Evolutionary conservation across 2,329 filamentous ascomycete genomes (phyloP), one percentile per base, ranked within the genome.

Genomic region (Talaromyces albobiverticillius): DNA sequence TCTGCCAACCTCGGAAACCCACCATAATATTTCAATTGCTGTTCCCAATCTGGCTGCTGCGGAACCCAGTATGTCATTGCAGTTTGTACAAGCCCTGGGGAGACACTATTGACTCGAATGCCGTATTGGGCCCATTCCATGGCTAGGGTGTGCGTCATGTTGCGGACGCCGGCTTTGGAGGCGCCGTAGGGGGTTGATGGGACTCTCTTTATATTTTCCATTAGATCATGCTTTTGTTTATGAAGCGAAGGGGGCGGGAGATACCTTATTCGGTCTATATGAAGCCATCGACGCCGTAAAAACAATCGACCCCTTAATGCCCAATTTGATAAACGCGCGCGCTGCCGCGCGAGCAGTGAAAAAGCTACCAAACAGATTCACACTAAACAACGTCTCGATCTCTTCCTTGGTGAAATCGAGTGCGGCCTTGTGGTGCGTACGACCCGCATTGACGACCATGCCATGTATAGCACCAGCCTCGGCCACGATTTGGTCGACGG

Each of bases 71-170:
- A 78, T 2, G 75, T 78, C 75, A 78, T 78, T 3, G 68, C 70
- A 1, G 61, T 62, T 3, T 63, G 57, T 0, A 62, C 61, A 3
- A 62, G 56, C 2, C 61, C 59, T 0, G 61, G 58, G 1, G 57
- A 63, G 31, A 90, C 76, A 14, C 76, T 82, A 61, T 90, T 90
- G 6, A 88, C 84, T 2, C 85, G 71, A 57, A 90, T 87, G 1
- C 87, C 86, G 63, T 85, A 78, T 2, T 75, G 70, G 0, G 83
- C 85, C 86, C 86, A 90, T 68, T 90, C 87, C 0, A 83, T 85
- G 0, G 86, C 86, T 9, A 90, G 50, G 0, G 71, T 74, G 45
- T 74, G 71, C 3, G 70, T 70, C 71, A 76, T 73, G 55, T 76
- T 75, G 11, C 71, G 64, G 1, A 77, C 62, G 0, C 72, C 75